Evolutionary conservation across 1,139 yeast species (phyloP).

Genomic region (Wickerhamomyces sp.): DNA sequence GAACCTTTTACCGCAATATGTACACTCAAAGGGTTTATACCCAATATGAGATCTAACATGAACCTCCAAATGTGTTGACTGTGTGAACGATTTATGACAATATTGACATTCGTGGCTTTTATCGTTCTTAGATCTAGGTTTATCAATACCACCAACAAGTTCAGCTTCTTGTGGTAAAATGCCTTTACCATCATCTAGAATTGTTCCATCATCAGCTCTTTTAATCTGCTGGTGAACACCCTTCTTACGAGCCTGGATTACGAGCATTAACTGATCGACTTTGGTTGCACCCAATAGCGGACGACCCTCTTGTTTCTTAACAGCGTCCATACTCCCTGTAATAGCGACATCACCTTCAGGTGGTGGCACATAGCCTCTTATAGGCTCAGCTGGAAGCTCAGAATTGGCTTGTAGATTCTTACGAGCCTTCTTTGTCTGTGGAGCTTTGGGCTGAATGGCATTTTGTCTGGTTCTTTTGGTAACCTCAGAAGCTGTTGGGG

Average conservation of each 20-base stretch:
- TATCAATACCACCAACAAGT: constrained; percentile 81
- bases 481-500: constrained; percentile 6
- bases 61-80: constrained; percentile 73
- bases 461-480: constrained; percentile 10
- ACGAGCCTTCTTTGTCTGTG: background rate
- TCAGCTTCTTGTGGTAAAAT: constrained; percentile 61
- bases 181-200: constrained; percentile 27
- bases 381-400: constrained; percentile 6
- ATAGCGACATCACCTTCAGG: constrained; percentile 2
- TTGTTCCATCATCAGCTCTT: constrained; percentile 58
- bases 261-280: constrained; percentile 85
- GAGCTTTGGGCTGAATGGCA: constrained; percentile 13
- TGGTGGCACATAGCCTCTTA: constrained; percentile 1
- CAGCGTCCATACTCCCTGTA: constrained; percentile 29
- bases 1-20: constrained; percentile 73
- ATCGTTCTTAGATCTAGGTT: constrained; percentile 44
- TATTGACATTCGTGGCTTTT: constrained; percentile 70
- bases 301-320: constrained; percentile 51
- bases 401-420: background rate
- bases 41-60: constrained; percentile 79
- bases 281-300: constrained; percentile 82
- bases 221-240: constrained; percentile 61
- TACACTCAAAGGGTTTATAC: constrained; percentile 74
- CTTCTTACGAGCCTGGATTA: constrained; percentile 81
- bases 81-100: constrained; percentile 67